Base-by-base conservation (phyloP, 1,284 basidiomycete species). In the Termitomyces sp. region DNA sequence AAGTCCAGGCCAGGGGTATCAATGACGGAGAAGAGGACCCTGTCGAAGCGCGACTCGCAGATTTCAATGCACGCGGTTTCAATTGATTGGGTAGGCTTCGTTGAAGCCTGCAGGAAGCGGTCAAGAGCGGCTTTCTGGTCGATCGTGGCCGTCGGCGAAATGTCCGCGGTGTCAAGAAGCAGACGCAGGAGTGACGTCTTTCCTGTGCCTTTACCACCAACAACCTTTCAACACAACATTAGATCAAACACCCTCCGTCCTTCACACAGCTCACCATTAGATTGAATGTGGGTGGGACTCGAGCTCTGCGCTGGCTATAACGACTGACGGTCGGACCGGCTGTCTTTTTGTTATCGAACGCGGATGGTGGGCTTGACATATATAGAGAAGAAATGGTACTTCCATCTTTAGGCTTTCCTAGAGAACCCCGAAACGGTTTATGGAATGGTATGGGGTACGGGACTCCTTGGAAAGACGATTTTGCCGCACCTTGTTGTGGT, bases 1-100 rank as follows among this genome's bases (percentile, higher is more conserved):
- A 88, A 90, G 64, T 91, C 88, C 50, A 92, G 71, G 3, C 89
- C 90, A 28, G 88, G 88, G 1, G 90, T 92, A 64, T 92, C 90
- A 59, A 90, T 85, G 53, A 88, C 86, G 17, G 85, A 86, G 61
- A 92, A 76, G 21, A 84, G 68, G 40, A 91, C 72, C 41, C 88
- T 77, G 66, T 92, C 90, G 62, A 84, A 87, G 58, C 81, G 81
- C 51, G 86, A 86, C 70, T 92, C 88, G 76, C 80, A 84, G 53
- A 91, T 88, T 70, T 92, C 90, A 41, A 89, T 73, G 58, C 81
- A 83, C 0, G 83, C 84, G 0, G 83, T 80, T 57, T 83, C 73
- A 42, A 92, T 84, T 2, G 70, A 59, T 54, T 77, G 75, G 5
- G 90, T 91, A 9, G 76, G 68, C 65, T 82, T 84, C 41, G 78